phyloP scores from a whole-genome alignment of 2,329 filamentous ascomycete species.

The Hypoxylon sp. region DNA sequence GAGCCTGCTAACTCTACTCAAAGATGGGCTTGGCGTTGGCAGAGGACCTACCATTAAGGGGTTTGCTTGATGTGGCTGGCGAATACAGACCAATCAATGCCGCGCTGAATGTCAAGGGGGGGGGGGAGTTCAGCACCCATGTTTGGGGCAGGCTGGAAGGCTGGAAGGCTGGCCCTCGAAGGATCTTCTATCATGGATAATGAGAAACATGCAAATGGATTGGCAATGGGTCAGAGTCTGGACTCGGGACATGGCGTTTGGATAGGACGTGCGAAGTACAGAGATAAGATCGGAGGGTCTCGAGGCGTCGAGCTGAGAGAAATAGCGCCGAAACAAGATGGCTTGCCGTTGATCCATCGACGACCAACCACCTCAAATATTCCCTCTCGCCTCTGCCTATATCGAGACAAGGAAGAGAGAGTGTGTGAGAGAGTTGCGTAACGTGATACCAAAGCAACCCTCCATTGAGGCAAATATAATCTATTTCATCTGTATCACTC shows the following conservation, averaged over 20 bases:
- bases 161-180: constrained; percentile 18
- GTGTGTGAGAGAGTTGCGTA: constrained; percentile 27
- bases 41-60: not conserved
- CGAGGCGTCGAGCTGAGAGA: constrained; percentile 36
- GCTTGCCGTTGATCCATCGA: constrained; percentile 14
- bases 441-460: constrained; percentile 22
- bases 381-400: constrained; percentile 11
- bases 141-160: constrained; percentile 25
- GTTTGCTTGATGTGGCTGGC: constrained; percentile 13
- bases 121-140: constrained; percentile 6
- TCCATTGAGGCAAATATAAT: constrained; percentile 7
- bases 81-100: constrained; percentile 1
- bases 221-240: constrained; percentile 1
- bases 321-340: constrained; percentile 40
- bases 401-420: constrained; percentile 18
- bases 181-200: constrained; percentile 9
- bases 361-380: constrained; percentile 29
- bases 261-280: constrained; percentile 1
- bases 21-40: constrained; percentile 10
- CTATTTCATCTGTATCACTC: not conserved
- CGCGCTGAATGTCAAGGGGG: constrained; percentile 4
- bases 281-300: constrained; percentile 25
- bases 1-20: constrained; percentile 5
- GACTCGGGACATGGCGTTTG: not conserved
- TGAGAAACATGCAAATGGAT: too few species aligned